A percentile compares a stretch with the other conserved stretches of the same genome.
Evolutionary conservation across 768 basidiomycete species (phyloP).

Genomic region (Tephrocybe sp.): DNA sequence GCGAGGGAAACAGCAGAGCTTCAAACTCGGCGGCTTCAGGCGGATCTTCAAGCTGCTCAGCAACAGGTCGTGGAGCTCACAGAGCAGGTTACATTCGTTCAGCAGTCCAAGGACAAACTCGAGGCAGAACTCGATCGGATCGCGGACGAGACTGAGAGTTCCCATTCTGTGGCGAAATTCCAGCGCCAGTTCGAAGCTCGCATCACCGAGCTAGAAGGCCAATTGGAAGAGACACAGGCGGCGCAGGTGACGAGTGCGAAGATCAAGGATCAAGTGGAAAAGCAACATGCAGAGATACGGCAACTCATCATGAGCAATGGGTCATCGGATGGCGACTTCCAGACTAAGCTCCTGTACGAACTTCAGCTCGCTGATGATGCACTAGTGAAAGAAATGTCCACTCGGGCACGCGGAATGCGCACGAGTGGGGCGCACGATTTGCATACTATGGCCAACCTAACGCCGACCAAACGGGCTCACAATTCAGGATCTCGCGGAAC

Average conservation of each 20-base stretch:
- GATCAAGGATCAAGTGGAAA: slow-evolving; percentile 63
- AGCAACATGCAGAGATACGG: slow-evolving; percentile 72
- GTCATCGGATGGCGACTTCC: slow-evolving; percentile 61
- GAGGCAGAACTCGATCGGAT: slow-evolving; percentile 68
- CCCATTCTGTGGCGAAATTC: slow-evolving; percentile 55
- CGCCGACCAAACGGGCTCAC: slow-evolving; percentile 46
- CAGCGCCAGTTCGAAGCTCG: slow-evolving; percentile 65
- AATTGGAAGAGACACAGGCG: slow-evolving; percentile 56
- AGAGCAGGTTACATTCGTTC: slow-evolving; percentile 50
- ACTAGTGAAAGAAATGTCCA: slow-evolving; percentile 49
- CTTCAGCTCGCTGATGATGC: slow-evolving; percentile 62
- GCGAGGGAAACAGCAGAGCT: slow-evolving; percentile 67
- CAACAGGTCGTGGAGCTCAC: slow-evolving; percentile 57
- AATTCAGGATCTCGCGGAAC: slow-evolving; percentile 28
- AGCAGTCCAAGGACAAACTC: slow-evolving; percentile 63
- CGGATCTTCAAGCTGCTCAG: slow-evolving; percentile 55
- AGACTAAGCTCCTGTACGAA: slow-evolving; percentile 59
- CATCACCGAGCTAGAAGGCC: slow-evolving; percentile 61
- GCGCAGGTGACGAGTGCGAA: slow-evolving; percentile 48
- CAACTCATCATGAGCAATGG: slow-evolving; percentile 58
- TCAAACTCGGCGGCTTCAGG: slow-evolving; percentile 57
- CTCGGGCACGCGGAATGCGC: slow-evolving; percentile 33
- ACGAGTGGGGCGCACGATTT: slow-evolving; percentile 34
- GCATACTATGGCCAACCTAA: slow-evolving; percentile 41
- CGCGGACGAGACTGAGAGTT: slow-evolving; percentile 56